Percentiles rank a stretch among this genome's conserved stretches.
Evolutionary conservation across 2,329 filamentous ascomycete species (phyloP).

Genomic region (Chrysoporthe cubensis): DNA sequence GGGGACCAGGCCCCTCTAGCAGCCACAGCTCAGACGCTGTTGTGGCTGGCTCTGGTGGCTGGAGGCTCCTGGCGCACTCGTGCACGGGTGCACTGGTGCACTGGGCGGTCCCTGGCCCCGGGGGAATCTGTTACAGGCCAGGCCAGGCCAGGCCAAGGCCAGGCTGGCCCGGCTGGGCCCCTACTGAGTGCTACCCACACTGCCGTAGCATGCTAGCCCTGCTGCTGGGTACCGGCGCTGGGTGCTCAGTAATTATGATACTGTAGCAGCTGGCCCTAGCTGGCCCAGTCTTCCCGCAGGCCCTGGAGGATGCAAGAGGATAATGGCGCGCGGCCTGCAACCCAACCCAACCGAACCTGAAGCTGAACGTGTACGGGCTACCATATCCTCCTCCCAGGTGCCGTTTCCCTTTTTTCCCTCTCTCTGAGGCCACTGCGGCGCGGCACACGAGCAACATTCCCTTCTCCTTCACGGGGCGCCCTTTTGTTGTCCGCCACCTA

Average conservation of each 20-base stretch:
- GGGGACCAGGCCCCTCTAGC: too few species aligned
- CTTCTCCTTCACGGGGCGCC: not conserved
- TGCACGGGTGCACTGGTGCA: too few species aligned
- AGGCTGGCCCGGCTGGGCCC: constrained; percentile 1
- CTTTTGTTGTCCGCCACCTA: constrained; percentile 1
- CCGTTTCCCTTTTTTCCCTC: not conserved
- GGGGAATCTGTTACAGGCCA: not conserved
- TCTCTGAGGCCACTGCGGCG: not conserved
- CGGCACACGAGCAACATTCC: not conserved
- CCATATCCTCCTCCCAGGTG: not conserved
- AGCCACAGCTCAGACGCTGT: too few species aligned
- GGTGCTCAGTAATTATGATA: too few species aligned
- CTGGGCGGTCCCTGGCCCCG: not conserved
- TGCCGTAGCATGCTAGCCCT: too few species aligned
- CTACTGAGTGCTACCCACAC: too few species aligned
- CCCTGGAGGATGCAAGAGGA: not conserved
- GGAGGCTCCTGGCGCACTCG: not conserved
- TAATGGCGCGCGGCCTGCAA: not conserved
- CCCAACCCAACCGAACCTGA: not conserved
- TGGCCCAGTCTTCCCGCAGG: not conserved
- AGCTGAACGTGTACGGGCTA: not conserved
- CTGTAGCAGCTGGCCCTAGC: not conserved
- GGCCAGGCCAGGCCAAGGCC: constrained; percentile 6
- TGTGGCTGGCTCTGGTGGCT: not conserved
- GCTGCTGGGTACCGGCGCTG: too few species aligned